Conservation (phyloP, 2,329 filamentous ascomycete genomes). For the Venturia oleaginea region DNA sequence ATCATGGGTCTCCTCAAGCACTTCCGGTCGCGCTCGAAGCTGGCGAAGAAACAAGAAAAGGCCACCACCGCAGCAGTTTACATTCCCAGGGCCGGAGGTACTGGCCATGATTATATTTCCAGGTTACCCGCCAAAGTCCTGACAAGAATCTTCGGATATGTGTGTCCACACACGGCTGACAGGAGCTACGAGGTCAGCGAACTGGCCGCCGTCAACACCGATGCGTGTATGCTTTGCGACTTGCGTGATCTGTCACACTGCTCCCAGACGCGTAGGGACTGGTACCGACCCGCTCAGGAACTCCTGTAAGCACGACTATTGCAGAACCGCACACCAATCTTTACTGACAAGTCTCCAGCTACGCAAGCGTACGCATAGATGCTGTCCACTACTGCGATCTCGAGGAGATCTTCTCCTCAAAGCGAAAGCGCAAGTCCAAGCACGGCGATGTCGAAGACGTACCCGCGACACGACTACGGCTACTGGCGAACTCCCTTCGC, state of each 20-base stretch:
- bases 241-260: slow-evolving; percentile 79
- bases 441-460: slow-evolving; percentile 46
- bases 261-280: slow-evolving; percentile 62
- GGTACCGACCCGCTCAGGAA: slow-evolving; percentile 51
- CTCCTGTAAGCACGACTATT: slow-evolving; percentile 49
- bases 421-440: slow-evolving; percentile 15
- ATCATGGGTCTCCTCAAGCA: slow-evolving; percentile 16
- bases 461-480: slow-evolving; percentile 62
- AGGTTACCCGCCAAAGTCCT: slow-evolving; percentile 61
- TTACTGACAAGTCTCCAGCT: slow-evolving; percentile 42
- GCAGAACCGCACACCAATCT: not conserved
- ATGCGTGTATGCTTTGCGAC: slow-evolving; percentile 89
- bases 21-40: slow-evolving; percentile 14
- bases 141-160: slow-evolving; percentile 65
- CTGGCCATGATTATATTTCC: slow-evolving; percentile 33
- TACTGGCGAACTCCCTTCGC: slow-evolving; percentile 74
- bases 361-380: slow-evolving; percentile 85
- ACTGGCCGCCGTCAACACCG: slow-evolving; percentile 63
- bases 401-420: slow-evolving; percentile 72
- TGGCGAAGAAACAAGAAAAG: slow-evolving; percentile 5
- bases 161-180: slow-evolving; percentile 77
- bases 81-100: slow-evolving; percentile 19
- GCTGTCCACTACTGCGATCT: slow-evolving; percentile 88
- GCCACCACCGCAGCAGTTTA: not conserved
- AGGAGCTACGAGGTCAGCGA: slow-evolving; percentile 75